Conservation (phyloP, 805 yeast genomes). For the Starmera dryadoides region DNA sequence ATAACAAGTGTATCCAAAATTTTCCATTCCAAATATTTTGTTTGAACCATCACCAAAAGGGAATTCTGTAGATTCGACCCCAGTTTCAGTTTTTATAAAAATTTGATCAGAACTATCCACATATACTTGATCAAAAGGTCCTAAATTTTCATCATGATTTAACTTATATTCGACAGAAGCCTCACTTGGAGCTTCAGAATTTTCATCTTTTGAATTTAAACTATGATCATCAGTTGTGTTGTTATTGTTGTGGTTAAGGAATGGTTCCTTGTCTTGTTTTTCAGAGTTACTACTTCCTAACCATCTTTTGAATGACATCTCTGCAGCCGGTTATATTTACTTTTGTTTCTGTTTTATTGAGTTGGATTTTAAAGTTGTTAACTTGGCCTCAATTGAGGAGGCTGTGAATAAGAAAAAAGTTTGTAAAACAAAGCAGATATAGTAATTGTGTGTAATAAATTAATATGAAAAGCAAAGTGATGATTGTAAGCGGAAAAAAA, state of each 20-base stretch:
- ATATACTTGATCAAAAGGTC: no score
- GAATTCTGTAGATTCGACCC: conserved; percentile 7
- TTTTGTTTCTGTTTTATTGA: no score
- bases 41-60: conserved; percentile 64
- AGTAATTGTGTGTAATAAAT: no score
- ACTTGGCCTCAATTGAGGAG: no score
- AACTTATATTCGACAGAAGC: neutral
- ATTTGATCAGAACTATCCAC: neutral
- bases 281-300: conserved; percentile 4
- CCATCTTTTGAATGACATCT: conserved; percentile 17
- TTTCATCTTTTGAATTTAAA: no score
- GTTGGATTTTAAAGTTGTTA: no score
- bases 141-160: no score
- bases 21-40: conserved; percentile 75
- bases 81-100: neutral
- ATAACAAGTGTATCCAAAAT: conserved; percentile 89
- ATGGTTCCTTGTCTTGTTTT: conserved; percentile 4
- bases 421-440: no score
- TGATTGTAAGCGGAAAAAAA: no score
- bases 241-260: neutral
- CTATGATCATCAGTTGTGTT: neutral
- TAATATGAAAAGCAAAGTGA: no score
- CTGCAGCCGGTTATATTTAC: no score
- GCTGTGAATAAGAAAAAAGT: no score
- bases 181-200: neutral